Conservation (phyloP, 768 basidiomycete species). For the Suillus occidentalis region DNA sequence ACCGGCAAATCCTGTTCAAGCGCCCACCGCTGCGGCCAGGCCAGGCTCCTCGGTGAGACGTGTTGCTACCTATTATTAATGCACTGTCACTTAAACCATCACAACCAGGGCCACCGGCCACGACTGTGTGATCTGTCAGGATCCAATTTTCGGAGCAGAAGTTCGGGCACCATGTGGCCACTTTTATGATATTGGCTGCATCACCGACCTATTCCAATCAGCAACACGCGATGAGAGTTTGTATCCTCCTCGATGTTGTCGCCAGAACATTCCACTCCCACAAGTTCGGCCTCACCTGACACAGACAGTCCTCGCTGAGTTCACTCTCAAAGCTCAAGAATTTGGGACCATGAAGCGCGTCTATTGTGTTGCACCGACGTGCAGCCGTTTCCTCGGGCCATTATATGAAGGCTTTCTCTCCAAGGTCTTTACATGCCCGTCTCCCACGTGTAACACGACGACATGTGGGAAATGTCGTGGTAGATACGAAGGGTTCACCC, state of each 20-base stretch:
- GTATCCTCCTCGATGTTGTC: slow-evolving; percentile 43
- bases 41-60: slow-evolving; percentile 14
- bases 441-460: slow-evolving; percentile 17
- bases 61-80: background rate
- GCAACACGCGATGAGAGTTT: slow-evolving; percentile 39
- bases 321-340: slow-evolving; percentile 30
- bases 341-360: slow-evolving; percentile 36
- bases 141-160: slow-evolving; percentile 28
- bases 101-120: slow-evolving; percentile 24
- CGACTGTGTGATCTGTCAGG: slow-evolving; percentile 36
- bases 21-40: background rate
- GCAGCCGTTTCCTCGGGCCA: slow-evolving; percentile 39
- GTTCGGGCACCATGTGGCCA: slow-evolving; percentile 36
- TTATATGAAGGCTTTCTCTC: slow-evolving; percentile 27
- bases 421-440: slow-evolving; percentile 21
- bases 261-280: slow-evolving; percentile 27
- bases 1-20: background rate
- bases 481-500: slow-evolving; percentile 20
- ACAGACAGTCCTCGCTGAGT: slow-evolving; percentile 16
- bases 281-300: slow-evolving; percentile 27
- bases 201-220: slow-evolving; percentile 34
- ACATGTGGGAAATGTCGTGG: slow-evolving; percentile 30
- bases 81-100: background rate
- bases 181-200: slow-evolving; percentile 35
- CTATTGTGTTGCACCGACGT: slow-evolving; percentile 37